Base-by-base conservation (phyloP, 1,284 basidiomycete species). In the Ustilago cynodontis region DNA sequence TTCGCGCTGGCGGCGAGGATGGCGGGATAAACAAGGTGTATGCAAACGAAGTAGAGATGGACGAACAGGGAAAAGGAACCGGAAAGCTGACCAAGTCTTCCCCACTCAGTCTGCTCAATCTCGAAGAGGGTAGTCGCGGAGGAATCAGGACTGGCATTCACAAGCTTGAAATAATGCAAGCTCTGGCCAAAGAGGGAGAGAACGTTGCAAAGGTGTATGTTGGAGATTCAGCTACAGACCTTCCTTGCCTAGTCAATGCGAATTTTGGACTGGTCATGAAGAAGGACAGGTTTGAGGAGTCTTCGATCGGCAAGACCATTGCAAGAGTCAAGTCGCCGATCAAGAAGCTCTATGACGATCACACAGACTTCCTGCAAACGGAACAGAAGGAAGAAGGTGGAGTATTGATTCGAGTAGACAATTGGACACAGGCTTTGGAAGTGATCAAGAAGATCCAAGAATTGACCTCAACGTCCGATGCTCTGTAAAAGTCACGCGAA, bases 141-240 rank as follows among this genome's bases (percentile, higher is more conserved):
- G 74, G 61, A 2, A 79, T 85, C 11, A 47, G 82, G 0, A 84
- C 78, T 0, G 82, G 67, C 0, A 24, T 60, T 4, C 68, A 85
- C 72, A 85, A 85, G 51, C 51, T 76, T 2, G 20, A 61, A 2
- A 52, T 77, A 14, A 56, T 79, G 52, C 24, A 69, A 5, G 6
- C 43, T 5, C 33, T 78, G 14, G 13, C 39, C 18, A 13, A 50
- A 41, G n/a, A 20, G 10, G 24, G 45, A 13, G 24, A 53, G 18
- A 14, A 43, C 16, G 24, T 22, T 1, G 39, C 69, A 2, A 75
- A 37, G 13, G 62, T 85, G 18, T 85, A 82, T 53, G 65, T 83
- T 0, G 84, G 84, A 18, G 84, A 85, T 52, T 79, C 79, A 26
- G 63, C 64, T 22, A 85, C 83, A 6, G 84, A 85, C 54, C 71